These are phyloP conservation scores for Zygosaccharomyces rouxii DNA, from an alignment of 805 yeast genomes.

Conservation along the genomic window DNA sequence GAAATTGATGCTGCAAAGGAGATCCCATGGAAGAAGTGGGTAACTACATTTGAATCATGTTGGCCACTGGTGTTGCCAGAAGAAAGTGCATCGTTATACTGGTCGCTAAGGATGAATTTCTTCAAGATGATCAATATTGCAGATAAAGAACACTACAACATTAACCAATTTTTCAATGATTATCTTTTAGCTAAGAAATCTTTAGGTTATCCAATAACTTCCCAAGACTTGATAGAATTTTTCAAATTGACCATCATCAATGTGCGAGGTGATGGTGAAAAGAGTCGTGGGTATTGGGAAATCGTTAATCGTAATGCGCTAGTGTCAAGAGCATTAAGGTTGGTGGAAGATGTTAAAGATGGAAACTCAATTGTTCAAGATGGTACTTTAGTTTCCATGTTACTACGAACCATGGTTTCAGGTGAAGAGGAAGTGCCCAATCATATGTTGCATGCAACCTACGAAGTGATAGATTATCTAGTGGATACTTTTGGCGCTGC, in stretches of 20 bases:
- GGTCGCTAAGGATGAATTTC: slow-evolving; percentile 23
- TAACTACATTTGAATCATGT: slow-evolving; percentile 15
- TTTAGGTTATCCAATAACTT: slow-evolving; percentile 14
- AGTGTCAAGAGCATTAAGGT: slow-evolving; percentile 12
- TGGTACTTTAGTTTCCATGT: slow-evolving; percentile 17
- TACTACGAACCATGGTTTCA: slow-evolving; percentile 19
- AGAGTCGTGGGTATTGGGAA: slow-evolving; percentile 14
- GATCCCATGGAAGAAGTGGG: slow-evolving; percentile 15
- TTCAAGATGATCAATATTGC: slow-evolving; percentile 16
- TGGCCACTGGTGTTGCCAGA: slow-evolving; percentile 25
- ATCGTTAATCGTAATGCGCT: slow-evolving; percentile 13
- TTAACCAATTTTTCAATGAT: slow-evolving; percentile 14
- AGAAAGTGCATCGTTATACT: slow-evolving; percentile 13
- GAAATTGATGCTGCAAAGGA: slow-evolving; percentile 4
- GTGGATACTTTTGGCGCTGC: slow-evolving; percentile 5
- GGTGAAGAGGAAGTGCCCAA: slow-evolving; percentile 9
- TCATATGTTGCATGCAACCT: slow-evolving; percentile 16
- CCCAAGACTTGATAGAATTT: slow-evolving; percentile 20
- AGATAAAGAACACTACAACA: slow-evolving; percentile 10
- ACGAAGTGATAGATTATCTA: slow-evolving; percentile 20
- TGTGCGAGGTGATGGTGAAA: slow-evolving; percentile 3
- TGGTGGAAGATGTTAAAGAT: slow-evolving; percentile 12
- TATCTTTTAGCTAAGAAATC: slow-evolving; percentile 22
- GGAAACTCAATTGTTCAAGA: slow-evolving; percentile 14
- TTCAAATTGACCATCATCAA: slow-evolving; percentile 14